phyloP scores from a whole-genome alignment of 371 early-diverging fungal genomes.

The Fennellomyces sp. region DNA sequence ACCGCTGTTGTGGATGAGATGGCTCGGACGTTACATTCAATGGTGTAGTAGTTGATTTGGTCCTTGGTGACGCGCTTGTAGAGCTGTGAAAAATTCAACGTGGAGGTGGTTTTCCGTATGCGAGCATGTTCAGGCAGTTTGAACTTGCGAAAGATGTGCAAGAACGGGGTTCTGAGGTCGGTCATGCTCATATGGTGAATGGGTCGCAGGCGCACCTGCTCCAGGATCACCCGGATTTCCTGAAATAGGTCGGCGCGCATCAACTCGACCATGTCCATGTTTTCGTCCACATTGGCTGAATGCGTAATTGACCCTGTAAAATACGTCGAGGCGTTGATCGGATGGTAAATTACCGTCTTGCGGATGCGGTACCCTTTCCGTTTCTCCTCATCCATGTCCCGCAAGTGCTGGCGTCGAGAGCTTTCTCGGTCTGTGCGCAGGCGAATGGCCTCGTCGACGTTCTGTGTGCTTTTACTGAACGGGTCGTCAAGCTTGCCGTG shows the following conservation, averaged over 20 bases:
- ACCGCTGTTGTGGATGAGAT: constrained; percentile 27
- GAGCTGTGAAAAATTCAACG: constrained; percentile 34
- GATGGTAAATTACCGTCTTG: constrained; percentile 43
- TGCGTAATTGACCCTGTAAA: constrained; percentile 37
- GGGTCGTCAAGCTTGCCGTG: constrained; percentile 28
- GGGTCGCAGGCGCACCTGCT: constrained; percentile 31
- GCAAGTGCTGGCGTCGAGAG: constrained; percentile 18
- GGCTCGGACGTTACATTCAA: constrained; percentile 36
- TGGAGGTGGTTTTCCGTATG: constrained; percentile 32
- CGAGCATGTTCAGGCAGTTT: constrained; percentile 17
- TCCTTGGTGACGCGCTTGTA: constrained; percentile 43
- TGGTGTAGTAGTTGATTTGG: constrained; percentile 41
- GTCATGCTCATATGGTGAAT: constrained; percentile 15
- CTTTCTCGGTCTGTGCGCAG: constrained; percentile 22
- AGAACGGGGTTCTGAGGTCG: constrained; percentile 28
- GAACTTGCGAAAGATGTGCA: constrained; percentile 36
- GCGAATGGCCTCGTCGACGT: constrained; percentile 9
- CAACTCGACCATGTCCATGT: constrained; percentile 25
- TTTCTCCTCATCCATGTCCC: constrained; percentile 29
- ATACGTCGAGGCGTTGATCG: constrained; percentile 44
- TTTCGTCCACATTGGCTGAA: constrained; percentile 37
- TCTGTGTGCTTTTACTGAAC: not conserved
- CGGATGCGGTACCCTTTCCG: constrained; percentile 19
- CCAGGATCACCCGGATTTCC: constrained; percentile 31
- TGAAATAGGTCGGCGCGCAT: constrained; percentile 37